phyloP scores from a whole-genome alignment of 768 basidiomycete genomes.

The Amylocystis lapponica region DNA sequence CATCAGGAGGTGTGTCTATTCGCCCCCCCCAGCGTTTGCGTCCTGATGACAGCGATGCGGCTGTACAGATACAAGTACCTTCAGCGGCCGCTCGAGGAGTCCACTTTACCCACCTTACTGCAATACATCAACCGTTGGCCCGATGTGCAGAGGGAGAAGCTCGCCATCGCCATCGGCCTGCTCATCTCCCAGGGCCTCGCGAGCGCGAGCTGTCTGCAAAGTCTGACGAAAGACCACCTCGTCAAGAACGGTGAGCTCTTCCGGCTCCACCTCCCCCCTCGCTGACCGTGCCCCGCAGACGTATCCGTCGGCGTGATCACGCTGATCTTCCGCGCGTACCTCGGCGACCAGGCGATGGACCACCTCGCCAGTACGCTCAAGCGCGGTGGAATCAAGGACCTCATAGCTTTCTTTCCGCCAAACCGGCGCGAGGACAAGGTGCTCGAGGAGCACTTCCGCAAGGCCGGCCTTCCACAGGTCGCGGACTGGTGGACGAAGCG shows the following conservation, averaged over 20 bases:
- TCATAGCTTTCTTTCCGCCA: slow-evolving; percentile 81
- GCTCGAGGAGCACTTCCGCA: slow-evolving; percentile 85
- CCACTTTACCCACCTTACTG: slow-evolving; percentile 73
- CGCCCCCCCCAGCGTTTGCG: background rate
- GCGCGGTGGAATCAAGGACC: slow-evolving; percentile 79
- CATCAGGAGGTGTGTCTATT: slow-evolving; percentile 71
- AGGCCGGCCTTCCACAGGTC: slow-evolving; percentile 68
- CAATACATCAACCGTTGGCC: slow-evolving; percentile 90
- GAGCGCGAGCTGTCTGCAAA: slow-evolving; percentile 69
- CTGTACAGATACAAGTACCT: slow-evolving; percentile 91
- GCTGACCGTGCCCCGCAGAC: slow-evolving; percentile 39
- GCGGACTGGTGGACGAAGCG: slow-evolving; percentile 95
- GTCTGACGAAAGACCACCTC: slow-evolving; percentile 88
- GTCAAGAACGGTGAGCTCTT: slow-evolving; percentile 73
- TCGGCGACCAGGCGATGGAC: slow-evolving; percentile 82
- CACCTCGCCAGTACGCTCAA: slow-evolving; percentile 80
- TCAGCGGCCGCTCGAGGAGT: slow-evolving; percentile 91
- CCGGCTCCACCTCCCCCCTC: background rate
- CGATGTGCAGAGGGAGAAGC: slow-evolving; percentile 69
- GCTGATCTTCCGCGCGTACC: slow-evolving; percentile 74
- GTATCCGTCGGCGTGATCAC: slow-evolving; percentile 74
- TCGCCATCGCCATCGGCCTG: slow-evolving; percentile 76
- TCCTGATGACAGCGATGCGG: background rate
- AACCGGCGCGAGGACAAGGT: slow-evolving; percentile 70
- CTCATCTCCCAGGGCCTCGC: slow-evolving; percentile 82